Conservation (phyloP, 805 yeast genomes). For the Priceomyces castillae region DNA sequence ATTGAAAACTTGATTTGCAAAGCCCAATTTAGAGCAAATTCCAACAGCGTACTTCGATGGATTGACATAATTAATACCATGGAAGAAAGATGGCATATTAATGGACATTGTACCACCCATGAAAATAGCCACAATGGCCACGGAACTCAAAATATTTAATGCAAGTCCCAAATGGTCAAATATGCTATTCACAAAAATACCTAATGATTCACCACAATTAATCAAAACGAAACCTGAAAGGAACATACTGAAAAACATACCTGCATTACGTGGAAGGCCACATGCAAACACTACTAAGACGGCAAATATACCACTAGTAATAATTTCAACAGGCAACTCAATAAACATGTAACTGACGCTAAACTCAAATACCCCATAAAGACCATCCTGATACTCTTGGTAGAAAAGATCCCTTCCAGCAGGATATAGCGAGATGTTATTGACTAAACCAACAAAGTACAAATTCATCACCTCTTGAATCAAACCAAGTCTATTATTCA, state of each 20-base stretch:
- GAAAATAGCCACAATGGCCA: constrained; percentile 68
- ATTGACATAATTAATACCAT: constrained; percentile 70
- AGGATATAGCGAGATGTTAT: constrained; percentile 75
- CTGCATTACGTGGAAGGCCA: constrained; percentile 69
- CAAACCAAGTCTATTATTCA: constrained; percentile 68
- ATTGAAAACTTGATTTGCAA: constrained; percentile 46
- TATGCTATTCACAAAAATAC: constrained; percentile 72
- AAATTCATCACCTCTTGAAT: constrained; percentile 70
- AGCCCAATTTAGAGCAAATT: constrained; percentile 57
- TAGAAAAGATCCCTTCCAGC: constrained; percentile 70
- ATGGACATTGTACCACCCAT: constrained; percentile 86
- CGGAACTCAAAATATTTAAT: constrained; percentile 63
- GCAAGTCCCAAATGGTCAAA: constrained; percentile 79
- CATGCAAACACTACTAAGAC: constrained; percentile 63
- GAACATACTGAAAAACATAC: constrained; percentile 63
- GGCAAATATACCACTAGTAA: constrained; percentile 57
- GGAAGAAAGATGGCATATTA: constrained; percentile 65
- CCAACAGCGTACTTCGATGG: constrained; percentile 75
- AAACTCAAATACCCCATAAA: constrained; percentile 65
- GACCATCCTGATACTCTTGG: constrained; percentile 72
- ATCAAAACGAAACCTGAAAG: constrained; percentile 53
- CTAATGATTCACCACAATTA: constrained; percentile 81
- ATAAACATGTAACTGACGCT: constrained; percentile 55
- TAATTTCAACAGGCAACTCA: constrained; percentile 67
- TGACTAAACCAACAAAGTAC: constrained; percentile 77